phyloP scores from a whole-genome alignment of 768 basidiomycete species.

The Cyathus striatus region DNA sequence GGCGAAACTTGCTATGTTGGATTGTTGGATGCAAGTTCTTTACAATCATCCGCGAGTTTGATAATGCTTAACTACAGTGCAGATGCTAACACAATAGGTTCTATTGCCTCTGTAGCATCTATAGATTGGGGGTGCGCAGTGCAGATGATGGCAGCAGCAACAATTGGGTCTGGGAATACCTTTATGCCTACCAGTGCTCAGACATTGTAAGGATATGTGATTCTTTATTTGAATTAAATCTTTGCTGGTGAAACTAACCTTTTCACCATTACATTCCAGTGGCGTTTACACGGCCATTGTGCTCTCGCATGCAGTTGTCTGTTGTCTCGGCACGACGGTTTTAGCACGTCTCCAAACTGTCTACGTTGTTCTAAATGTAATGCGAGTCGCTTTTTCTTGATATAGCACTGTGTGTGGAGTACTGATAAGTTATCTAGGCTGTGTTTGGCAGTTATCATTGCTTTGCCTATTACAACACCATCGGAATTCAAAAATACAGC shows the following conservation, averaged over 20 bases:
- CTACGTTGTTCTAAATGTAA: conserved; percentile 65
- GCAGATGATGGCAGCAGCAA: conserved; percentile 60
- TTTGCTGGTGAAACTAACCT: not conserved
- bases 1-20: conserved; percentile 46
- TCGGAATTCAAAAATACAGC: conserved; percentile 54
- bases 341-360: conserved; percentile 68
- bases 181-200: conserved; percentile 39
- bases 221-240: not conserved
- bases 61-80: not conserved
- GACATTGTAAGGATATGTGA: conserved; percentile 32
- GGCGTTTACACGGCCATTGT: conserved; percentile 63
- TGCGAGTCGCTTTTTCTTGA: conserved; percentile 35
- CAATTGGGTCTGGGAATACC: conserved; percentile 40
- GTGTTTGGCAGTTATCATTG: conserved; percentile 64
- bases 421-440: conserved; percentile 31
- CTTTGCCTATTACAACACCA: conserved; percentile 60
- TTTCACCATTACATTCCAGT: conserved; percentile 29
- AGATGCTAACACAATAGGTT: conserved; percentile 50
- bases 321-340: conserved; percentile 59
- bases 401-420: not conserved
- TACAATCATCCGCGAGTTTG: not conserved
- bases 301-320: conserved; percentile 56
- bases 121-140: conserved; percentile 65
- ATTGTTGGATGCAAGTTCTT: conserved; percentile 41
- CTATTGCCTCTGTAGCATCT: conserved; percentile 46